Evolutionary conservation across 495 filamentous ascomycete species (phyloP).

Genomic region (Jackrogersella minutella): DNA sequence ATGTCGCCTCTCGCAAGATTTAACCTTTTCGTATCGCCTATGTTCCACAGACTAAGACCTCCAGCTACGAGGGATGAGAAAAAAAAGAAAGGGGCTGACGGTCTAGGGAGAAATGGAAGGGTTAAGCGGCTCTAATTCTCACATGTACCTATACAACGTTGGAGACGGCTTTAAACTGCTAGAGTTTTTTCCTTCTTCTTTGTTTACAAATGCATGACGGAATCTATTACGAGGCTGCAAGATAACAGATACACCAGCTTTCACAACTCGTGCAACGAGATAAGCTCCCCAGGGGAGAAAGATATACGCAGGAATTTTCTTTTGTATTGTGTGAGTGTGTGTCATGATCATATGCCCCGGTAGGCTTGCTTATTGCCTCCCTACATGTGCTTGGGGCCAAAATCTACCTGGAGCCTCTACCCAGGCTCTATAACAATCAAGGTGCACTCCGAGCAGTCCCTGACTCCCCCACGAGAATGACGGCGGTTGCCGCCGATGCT

Average conservation of each 20-base stretch:
- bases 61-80: background rate
- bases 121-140: background rate
- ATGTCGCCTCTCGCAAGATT: background rate
- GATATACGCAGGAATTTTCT: background rate
- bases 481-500: too few species aligned
- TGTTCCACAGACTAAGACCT: background rate
- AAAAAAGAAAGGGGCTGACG: background rate
- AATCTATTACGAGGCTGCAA: background rate
- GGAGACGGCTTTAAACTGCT: too few species aligned
- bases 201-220: background rate
- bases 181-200: background rate
- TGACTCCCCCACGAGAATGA: too few species aligned
- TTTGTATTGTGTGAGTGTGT: conserved; percentile 24
- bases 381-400: conserved; percentile 18
- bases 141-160: background rate
- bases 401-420: conserved; percentile 8
- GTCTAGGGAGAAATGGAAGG: background rate
- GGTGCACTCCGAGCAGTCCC: background rate
- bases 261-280: background rate
- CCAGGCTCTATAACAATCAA: conserved; percentile 17
- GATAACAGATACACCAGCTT: background rate
- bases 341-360: conserved; percentile 6
- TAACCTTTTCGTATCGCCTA: background rate
- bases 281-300: background rate
- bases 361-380: conserved; percentile 11